These are phyloP conservation scores for Papilionanthe hybrid DNA, from an alignment of 116 monocot species.

Conservation along the genomic window DNA sequence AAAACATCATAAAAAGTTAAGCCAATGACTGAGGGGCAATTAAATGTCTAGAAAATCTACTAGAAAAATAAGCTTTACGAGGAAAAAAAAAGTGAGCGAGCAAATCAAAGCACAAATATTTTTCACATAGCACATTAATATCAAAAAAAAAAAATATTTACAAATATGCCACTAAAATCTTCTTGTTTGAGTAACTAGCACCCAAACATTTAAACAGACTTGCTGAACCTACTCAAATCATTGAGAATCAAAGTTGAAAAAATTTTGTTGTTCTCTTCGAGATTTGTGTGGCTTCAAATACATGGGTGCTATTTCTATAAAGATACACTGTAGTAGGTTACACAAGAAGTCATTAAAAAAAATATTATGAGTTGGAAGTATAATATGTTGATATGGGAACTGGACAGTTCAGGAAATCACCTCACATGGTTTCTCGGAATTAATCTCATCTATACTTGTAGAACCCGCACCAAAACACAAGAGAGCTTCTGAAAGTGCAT, in stretches of 20 bases:
- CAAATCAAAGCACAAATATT: neutral
- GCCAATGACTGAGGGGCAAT: neutral
- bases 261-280: neutral
- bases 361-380: neutral
- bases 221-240: neutral
- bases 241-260: neutral
- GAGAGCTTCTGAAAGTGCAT: constrained; percentile 70
- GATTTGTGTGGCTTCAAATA: neutral
- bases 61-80: neutral
- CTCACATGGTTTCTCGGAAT: constrained; percentile 33
- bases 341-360: neutral
- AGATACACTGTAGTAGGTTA: neutral
- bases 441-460: constrained; percentile 59
- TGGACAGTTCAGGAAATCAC: constrained; percentile 16
- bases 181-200: neutral
- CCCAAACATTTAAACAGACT: neutral
- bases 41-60: neutral
- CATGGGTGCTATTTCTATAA: too few relatives aligned
- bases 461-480: constrained; percentile 89
- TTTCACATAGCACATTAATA: neutral
- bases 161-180: neutral
- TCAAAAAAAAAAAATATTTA: neutral
- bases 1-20: neutral
- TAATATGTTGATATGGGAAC: neutral
- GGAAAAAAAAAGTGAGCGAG: neutral